A percentile compares a stretch with the other conserved stretches of the same genome.
Conservation (phyloP, 768 basidiomycete species). For the Suillus cothurnatus region DNA sequence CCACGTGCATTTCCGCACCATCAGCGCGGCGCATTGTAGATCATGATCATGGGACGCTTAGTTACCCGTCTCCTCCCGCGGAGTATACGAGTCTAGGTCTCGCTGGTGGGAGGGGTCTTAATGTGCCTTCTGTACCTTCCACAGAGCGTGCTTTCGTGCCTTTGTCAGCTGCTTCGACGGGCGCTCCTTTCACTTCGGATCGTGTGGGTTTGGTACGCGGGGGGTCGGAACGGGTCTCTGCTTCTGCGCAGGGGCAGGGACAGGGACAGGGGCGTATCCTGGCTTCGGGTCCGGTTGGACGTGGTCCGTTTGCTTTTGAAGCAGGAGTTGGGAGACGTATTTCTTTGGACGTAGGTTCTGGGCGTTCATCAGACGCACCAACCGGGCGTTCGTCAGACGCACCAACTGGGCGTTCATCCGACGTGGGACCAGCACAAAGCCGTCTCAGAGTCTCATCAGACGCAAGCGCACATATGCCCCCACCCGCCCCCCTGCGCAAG, state of each 20-base stretch:
- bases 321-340: conserved; percentile 12
- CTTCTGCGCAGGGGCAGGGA: neutral
- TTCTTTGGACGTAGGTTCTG: neutral
- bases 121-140: neutral
- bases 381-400: neutral
- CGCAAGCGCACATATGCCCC: neutral
- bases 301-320: conserved; percentile 4
- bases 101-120: neutral
- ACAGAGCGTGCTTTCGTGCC: neutral
- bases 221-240: neutral
- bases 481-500: conserved; percentile 4
- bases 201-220: neutral
- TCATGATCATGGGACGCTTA: neutral
- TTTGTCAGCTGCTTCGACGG: neutral
- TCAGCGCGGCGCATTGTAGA: neutral
- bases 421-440: neutral
- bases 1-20: conserved; percentile 18
- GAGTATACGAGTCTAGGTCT: conserved; percentile 15
- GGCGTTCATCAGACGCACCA: neutral
- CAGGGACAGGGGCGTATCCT: neutral
- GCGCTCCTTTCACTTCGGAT: neutral
- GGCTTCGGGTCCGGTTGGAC: neutral
- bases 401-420: neutral
- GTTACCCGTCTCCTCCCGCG: conserved; percentile 33
- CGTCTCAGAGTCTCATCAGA: neutral